Evolutionary conservation across 202 grass and related monocot genomes (phyloP), one percentile per base, ranked within the genome.

Genomic region (Saccharum hybrid): DNA sequence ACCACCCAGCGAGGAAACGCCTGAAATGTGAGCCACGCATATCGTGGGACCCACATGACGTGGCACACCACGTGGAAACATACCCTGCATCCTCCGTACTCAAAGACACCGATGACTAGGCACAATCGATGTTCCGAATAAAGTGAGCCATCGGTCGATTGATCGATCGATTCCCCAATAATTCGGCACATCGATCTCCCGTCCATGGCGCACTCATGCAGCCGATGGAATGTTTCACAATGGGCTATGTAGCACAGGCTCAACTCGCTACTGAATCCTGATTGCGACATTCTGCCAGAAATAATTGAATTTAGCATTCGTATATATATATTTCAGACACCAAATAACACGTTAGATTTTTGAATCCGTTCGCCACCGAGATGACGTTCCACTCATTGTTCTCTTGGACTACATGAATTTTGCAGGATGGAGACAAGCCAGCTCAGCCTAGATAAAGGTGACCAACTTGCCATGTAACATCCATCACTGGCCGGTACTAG

Each of bases 341-440:
- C 14, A 16, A 79, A 38, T 46, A 88, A 5, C 49, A 80, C 11
- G 76, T 84, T 38, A 40, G 39, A 33, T 16, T 16, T 16, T 37
- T 63, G 4, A 18, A 12, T 63, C 43, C 26, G 10, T 12, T 49
- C 70, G 16, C 80, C 30, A 51, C 14, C 40, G 41, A 45, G 22
- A 49, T 77, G 72, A 18, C 41, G 37, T 69, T 10, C 39, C 51
- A 75, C 68, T 79, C 75, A 40, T 52, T 74, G 28, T 79, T 74
- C 68, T 21, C 60, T 49, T 57, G 11, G 19, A 72, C 45, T 66
- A 54, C n/a, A 74, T 10, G 33, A 49, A 37, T 34, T 68, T 63
- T 88, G 84, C 81, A 66, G 39, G 37, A 51, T n/a, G 26, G 62
- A 62, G 48, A 48, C 63, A 62, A 4, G 68, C 28, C 46, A 75